These are phyloP conservation scores for Ascochyta lentis DNA, from an alignment of 2,329 filamentous ascomycete species.

Conservation along the genomic window DNA sequence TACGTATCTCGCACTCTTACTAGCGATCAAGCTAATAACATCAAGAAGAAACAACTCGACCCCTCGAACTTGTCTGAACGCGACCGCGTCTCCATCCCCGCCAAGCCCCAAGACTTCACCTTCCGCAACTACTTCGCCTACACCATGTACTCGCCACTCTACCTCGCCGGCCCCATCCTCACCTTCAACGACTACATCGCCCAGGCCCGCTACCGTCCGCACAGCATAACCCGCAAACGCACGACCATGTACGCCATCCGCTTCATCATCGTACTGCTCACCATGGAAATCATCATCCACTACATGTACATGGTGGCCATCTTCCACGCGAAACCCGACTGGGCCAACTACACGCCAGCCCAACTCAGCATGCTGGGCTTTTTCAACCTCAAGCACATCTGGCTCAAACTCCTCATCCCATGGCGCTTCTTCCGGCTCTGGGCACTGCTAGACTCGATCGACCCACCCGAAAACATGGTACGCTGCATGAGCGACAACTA, in stretches of 20 bases:
- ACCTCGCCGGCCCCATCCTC: constrained; percentile 89
- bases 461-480: constrained; percentile 98
- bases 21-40: constrained; percentile 63
- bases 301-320: constrained; percentile 95
- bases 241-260: constrained; percentile 84
- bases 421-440: constrained; percentile 99
- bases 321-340: constrained; percentile 77
- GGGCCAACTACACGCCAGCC: constrained; percentile 82
- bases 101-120: constrained; percentile 71
- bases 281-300: constrained; percentile 86
- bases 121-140: constrained; percentile 92
- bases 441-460: constrained; percentile 86
- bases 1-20: constrained; percentile 55
- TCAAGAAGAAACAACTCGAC: constrained; percentile 98
- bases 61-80: constrained; percentile 84
- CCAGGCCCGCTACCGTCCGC: constrained; percentile 75
- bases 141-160: constrained; percentile 88
- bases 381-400: constrained; percentile 96
- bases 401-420: constrained; percentile 94
- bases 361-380: constrained; percentile 90
- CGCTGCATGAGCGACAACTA: constrained; percentile 97
- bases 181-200: constrained; percentile 99
- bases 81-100: constrained; percentile 81
- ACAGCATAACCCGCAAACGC: constrained; percentile 72
- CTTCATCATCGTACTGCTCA: constrained; percentile 78